Conservation (phyloP, 1,139 yeast genomes). For the Lizanozyma gosingica region DNA sequence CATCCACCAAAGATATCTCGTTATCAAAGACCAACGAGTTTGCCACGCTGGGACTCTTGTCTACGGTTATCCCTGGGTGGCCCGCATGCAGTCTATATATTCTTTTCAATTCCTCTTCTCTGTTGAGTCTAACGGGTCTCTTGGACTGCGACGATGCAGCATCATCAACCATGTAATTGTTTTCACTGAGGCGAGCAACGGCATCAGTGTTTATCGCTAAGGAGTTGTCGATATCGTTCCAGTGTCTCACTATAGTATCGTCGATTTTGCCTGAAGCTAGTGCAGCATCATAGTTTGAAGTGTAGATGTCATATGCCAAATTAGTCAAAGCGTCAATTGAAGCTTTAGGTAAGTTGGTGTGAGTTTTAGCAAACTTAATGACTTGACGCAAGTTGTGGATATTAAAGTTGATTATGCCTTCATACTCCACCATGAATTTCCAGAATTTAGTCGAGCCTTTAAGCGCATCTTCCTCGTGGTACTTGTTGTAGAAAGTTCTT, state of each 20-base stretch:
- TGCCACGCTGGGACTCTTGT: constrained; percentile 29
- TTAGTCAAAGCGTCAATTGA: constrained; percentile 21
- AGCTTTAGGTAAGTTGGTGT: constrained; percentile 23
- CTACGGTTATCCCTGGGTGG: constrained; percentile 31
- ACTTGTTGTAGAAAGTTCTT: constrained; percentile 21
- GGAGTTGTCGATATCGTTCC: background rate
- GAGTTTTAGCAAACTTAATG: constrained; percentile 14
- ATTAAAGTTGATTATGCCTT: constrained; percentile 14
- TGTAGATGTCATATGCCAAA: constrained; percentile 12
- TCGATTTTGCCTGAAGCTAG: background rate
- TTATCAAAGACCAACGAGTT: constrained; percentile 16
- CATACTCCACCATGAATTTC: constrained; percentile 30
- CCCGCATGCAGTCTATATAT: constrained; percentile 18
- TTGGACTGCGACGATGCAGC: background rate
- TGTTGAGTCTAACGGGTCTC: constrained; percentile 2
- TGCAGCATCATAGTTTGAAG: background rate
- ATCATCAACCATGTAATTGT: background rate
- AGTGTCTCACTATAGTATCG: background rate
- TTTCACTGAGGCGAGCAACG: background rate
- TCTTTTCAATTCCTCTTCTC: constrained; percentile 15
- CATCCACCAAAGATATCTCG: constrained; percentile 12
- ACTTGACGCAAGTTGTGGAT: constrained; percentile 20
- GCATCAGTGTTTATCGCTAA: background rate
- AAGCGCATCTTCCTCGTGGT: constrained; percentile 15
- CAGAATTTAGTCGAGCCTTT: constrained; percentile 24